Percentiles rank a stretch among this genome's conserved stretches.
Conservation (phyloP, 2,329 filamentous ascomycete genomes). For the Pseudocercospora ulei region DNA sequence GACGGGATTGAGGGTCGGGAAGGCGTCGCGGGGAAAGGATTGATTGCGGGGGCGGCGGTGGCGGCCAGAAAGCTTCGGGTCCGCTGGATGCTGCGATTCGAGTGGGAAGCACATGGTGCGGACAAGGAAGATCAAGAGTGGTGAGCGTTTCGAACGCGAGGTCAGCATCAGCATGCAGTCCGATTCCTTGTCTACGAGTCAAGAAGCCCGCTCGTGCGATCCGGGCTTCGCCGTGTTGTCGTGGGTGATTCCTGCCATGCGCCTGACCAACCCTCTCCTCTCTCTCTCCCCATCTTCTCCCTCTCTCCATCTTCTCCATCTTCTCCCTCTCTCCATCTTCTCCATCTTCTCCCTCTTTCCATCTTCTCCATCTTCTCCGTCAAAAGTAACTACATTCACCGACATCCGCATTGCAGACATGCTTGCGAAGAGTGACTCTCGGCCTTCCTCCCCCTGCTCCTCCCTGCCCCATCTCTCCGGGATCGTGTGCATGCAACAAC, state of each 20-base stretch:
- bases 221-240: neutral
- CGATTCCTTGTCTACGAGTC: conserved; percentile 7
- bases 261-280: neutral
- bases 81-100: too few species aligned
- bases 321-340: neutral
- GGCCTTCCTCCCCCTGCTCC: neutral
- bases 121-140: too few species aligned
- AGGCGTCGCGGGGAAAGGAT: too few species aligned
- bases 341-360: neutral
- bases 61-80: too few species aligned
- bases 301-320: neutral
- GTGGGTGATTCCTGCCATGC: too few species aligned
- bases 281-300: neutral
- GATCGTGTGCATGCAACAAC: too few species aligned
- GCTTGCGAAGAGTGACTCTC: neutral
- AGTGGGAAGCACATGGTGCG: too few species aligned
- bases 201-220: conserved; percentile 1
- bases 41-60: too few species aligned
- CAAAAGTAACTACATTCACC: neutral
- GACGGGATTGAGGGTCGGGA: too few species aligned
- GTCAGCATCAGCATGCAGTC: conserved; percentile 11
- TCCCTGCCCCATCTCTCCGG: neutral
- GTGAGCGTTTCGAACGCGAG: too few species aligned
- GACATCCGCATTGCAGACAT: conserved; percentile 3
- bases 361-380: neutral